Conservation (phyloP, 306 rosid genomes). For the Astragalus glycyphyllos region DNA sequence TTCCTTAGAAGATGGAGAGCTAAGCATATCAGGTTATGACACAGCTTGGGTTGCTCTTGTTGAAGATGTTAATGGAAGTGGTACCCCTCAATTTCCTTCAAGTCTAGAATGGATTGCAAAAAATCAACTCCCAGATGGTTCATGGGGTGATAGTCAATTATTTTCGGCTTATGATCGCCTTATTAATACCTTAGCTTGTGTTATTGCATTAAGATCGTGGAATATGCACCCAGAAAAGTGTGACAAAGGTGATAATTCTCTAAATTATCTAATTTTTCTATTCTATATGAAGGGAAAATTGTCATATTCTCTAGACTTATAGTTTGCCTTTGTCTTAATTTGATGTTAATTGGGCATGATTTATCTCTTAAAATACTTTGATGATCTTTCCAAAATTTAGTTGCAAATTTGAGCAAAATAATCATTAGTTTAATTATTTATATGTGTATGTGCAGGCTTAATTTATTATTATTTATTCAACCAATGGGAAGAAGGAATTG, state of each 20-base stretch:
- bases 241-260: conserved; percentile 62
- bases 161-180: conserved; percentile 84
- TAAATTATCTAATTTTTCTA: too few species aligned
- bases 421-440: too few species aligned
- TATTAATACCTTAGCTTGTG: conserved; percentile 79
- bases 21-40: conserved; percentile 85
- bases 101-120: conserved; percentile 80
- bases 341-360: too few species aligned
- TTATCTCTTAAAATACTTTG: too few species aligned
- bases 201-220: conserved; percentile 76
- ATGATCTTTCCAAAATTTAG: too few species aligned
- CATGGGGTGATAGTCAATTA: conserved; percentile 79
- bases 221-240: conserved; percentile 68
- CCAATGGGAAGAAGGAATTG: too few species aligned
- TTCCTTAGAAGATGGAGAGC: conserved; percentile 81
- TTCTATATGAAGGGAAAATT: too few species aligned
- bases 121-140: conserved; percentile 81
- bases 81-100: conserved; percentile 72
- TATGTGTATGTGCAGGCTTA: too few species aligned
- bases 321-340: too few species aligned
- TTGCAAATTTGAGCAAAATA: too few species aligned
- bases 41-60: conserved; percentile 96
- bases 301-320: too few species aligned
- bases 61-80: conserved; percentile 56
- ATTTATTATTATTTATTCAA: too few species aligned